Percentiles rank a stretch among this genome's conserved stretches.
Conservation (phyloP, 2,329 filamentous ascomycete genomes). For the Biscogniauxia marginata region DNA sequence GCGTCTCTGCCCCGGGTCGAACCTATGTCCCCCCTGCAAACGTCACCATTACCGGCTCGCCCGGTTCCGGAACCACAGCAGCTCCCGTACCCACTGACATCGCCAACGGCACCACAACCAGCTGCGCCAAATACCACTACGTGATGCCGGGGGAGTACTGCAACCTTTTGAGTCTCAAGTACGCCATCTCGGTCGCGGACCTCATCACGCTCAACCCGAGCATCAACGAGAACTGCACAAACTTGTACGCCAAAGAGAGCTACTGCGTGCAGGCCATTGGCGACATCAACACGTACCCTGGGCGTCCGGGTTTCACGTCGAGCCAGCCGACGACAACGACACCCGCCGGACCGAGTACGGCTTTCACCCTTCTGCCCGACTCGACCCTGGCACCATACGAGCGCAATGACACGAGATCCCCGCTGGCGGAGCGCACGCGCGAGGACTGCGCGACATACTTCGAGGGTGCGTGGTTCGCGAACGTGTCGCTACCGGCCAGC, state of each 20-base stretch:
- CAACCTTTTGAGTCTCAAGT: constrained; percentile 30
- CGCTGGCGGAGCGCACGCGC: too few relatives aligned
- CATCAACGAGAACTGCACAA: constrained; percentile 35
- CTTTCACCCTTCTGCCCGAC: not conserved
- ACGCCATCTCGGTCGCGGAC: constrained; percentile 31
- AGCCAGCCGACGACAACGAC: not conserved
- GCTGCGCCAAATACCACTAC: constrained; percentile 33
- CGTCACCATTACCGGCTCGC: not conserved
- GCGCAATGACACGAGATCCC: too few relatives aligned
- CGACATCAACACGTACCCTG: constrained; percentile 5
- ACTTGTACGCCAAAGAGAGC: constrained; percentile 28
- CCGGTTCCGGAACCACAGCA: constrained; percentile 3
- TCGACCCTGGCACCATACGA: too few relatives aligned
- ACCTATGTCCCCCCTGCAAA: constrained; percentile 3
- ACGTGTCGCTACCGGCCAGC: too few relatives aligned
- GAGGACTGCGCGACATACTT: too few relatives aligned
- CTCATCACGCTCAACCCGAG: constrained; percentile 35
- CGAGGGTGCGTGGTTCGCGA: too few relatives aligned
- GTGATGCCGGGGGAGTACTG: constrained; percentile 35
- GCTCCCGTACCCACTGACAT: constrained; percentile 26
- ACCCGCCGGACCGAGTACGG: not conserved
- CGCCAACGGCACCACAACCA: constrained; percentile 19
- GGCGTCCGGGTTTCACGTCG: not conserved
- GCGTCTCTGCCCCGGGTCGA: constrained; percentile 15
- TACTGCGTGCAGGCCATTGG: constrained; percentile 37